These are phyloP conservation scores for California macrophylla DNA, from an alignment of 441 rosid species.

Conservation along the genomic window DNA sequence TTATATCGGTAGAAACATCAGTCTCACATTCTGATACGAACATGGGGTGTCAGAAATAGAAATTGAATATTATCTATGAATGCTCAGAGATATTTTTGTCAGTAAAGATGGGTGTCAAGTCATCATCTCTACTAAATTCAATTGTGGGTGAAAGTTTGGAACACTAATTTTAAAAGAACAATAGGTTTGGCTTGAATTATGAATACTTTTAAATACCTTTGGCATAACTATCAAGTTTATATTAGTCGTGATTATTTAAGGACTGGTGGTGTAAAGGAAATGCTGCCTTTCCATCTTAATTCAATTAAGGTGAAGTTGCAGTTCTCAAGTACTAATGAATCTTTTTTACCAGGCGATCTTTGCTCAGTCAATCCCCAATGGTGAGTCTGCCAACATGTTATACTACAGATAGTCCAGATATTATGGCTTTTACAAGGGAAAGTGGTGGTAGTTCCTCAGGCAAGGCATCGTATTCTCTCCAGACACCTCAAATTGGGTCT, in stretches of 20 bases:
- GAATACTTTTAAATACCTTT: neutral
- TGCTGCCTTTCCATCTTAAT: neutral
- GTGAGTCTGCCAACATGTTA: constrained; percentile 28
- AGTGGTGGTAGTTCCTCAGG: constrained; percentile 32
- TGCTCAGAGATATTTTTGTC: neutral
- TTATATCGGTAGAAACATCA: neutral
- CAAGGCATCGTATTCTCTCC: constrained; percentile 31
- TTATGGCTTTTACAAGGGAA: constrained; percentile 22
- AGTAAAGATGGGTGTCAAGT: neutral
- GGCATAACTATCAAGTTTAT: neutral
- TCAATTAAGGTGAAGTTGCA: constrained; percentile 5
- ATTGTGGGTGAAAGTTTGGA: neutral
- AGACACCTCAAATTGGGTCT: constrained; percentile 28
- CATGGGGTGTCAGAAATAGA: neutral
- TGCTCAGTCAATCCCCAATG: constrained; percentile 86
- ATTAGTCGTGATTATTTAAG: neutral
- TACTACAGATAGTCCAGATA: constrained; percentile 31
- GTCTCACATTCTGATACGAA: neutral
- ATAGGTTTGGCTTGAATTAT: neutral
- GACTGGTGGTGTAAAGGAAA: neutral
- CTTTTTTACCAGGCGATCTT: constrained; percentile 57
- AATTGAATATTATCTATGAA: neutral
- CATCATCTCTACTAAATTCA: neutral
- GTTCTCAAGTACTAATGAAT: constrained; percentile 7
- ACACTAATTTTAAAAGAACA: neutral